Percentiles rank a stretch among this genome's conserved stretches.
phyloP scores from a whole-genome alignment of 164 flowering plant genomes.

The Saururus chinensis region DNA sequence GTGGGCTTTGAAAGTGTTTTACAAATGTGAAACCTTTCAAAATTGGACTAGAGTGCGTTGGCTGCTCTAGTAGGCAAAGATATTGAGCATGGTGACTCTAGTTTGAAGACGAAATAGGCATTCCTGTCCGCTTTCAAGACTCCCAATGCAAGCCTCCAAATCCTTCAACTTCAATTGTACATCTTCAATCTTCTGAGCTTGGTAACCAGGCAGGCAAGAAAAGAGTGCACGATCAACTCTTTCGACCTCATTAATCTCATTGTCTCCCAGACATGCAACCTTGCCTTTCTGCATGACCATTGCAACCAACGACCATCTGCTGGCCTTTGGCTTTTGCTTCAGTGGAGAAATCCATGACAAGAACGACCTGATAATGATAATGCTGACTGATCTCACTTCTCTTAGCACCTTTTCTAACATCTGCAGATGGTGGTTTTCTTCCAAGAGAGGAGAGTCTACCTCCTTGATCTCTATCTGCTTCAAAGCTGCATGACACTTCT shows the following conservation, averaged over 20 bases:
- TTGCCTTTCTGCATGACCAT: not conserved
- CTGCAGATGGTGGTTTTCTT: slow-evolving; percentile 8
- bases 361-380: slow-evolving; percentile 24
- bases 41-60: not conserved
- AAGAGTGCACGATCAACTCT: slow-evolving; percentile 19
- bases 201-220: slow-evolving; percentile 1
- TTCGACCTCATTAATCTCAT: slow-evolving; percentile 25
- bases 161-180: slow-evolving; percentile 36
- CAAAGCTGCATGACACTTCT: slow-evolving; percentile 15
- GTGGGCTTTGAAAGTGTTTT: too few species aligned
- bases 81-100: slow-evolving; percentile 40
- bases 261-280: slow-evolving; percentile 5
- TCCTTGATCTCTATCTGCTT: slow-evolving; percentile 11
- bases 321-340: not conserved
- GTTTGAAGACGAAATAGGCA: slow-evolving; percentile 40
- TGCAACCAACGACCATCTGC: not conserved
- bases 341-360: slow-evolving; percentile 20
- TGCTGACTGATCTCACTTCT: slow-evolving; percentile 22
- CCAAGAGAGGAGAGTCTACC: not conserved
- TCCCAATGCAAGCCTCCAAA: slow-evolving; percentile 32
- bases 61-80: slow-evolving; percentile 4
- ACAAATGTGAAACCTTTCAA: not conserved
- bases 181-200: slow-evolving; percentile 5
- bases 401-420: slow-evolving; percentile 17
- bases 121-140: slow-evolving; percentile 40